These are phyloP conservation scores for Solanum pimpinellifolium DNA, from an alignment of 257 asterid genomes.

Conservation along the genomic window DNA sequence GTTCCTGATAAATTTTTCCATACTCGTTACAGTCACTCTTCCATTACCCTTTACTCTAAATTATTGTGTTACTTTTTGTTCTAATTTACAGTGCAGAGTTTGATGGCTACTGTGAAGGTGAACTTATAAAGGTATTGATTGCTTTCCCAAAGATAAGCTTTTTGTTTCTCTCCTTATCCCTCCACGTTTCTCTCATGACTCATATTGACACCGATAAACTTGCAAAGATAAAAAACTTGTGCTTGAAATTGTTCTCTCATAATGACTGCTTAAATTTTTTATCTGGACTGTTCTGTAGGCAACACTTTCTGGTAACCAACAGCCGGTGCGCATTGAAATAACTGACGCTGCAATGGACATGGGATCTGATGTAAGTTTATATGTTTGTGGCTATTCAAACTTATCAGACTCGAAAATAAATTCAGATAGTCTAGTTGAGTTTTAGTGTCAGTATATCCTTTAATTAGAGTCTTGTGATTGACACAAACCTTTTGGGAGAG, in stretches of 20 bases:
- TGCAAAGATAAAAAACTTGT: neutral
- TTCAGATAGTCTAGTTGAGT: neutral
- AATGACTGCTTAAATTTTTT: neutral
- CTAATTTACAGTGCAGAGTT: conserved; percentile 71
- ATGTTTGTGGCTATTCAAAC: neutral
- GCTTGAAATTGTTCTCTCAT: neutral
- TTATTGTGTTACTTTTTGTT: neutral
- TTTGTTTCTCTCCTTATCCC: neutral
- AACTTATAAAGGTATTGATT: conserved; percentile 65
- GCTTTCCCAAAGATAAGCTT: neutral
- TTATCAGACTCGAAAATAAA: neutral
- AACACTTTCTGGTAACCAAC: conserved; percentile 91
- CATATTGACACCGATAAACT: neutral
- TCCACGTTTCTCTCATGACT: neutral
- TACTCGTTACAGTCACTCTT: neutral
- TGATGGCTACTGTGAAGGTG: conserved; percentile 90
- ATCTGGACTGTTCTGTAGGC: conserved; percentile 30
- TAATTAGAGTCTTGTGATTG: neutral
- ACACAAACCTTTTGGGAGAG: neutral
- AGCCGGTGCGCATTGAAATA: conserved; percentile 85
- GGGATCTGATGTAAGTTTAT: conserved; percentile 63
- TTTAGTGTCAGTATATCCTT: neutral
- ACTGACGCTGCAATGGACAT: conserved; percentile 96
- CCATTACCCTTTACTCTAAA: neutral
- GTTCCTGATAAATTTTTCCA: neutral